Evolutionary conservation across 176 grass and related monocot species (phyloP), one percentile per base, ranked within the genome.

Genomic region (Melocanna baccifera): DNA sequence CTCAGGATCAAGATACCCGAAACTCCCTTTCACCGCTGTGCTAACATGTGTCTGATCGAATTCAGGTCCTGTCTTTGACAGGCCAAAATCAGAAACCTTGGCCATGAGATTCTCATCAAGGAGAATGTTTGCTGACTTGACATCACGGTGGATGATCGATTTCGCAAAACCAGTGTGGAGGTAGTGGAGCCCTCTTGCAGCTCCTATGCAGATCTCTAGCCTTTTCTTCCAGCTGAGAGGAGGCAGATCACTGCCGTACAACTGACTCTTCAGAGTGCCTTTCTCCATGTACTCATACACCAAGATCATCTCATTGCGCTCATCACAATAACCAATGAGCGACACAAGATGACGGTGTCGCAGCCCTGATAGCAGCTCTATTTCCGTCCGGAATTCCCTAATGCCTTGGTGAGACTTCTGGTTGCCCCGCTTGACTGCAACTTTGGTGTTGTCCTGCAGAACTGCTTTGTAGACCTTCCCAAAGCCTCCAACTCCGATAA

Each of bases 261-360:
- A 58, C 74, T 98, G 96, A 61, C 87, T 91, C 85, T 92, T 95
- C 50, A 98, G 78, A 13, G 96, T 92, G 39, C 96, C 96, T 85
- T 98, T 93, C 79, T 90, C 93, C 96, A 98, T 98, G 89, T 93
- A 98, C 45, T 98, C 96, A 0, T 98, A 98, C 55, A 95, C 96
- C 73, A 98, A 81, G 76, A 98, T 95, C 93, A 98, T 98, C 89
- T 98, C 96, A 1, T 83, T 92, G 39, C 45, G 86, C 70, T 98
- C 96, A 42, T 98, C 92, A 1, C 96, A 98, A 62, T 95, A 98
- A 9, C 96, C 96, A 46, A 95, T 98, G 25, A 98, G 90, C 0
- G 96, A 93, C 37, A 98, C 96, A 4, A 98, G 88, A 77, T 98
- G 96, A 32, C 92, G 91, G 69, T 98, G 96, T 29, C 96, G 88